These are phyloP conservation scores for Colletotrichum sp. DNA, from an alignment of 2,329 filamentous ascomycete genomes.

Conservation along the genomic window DNA sequence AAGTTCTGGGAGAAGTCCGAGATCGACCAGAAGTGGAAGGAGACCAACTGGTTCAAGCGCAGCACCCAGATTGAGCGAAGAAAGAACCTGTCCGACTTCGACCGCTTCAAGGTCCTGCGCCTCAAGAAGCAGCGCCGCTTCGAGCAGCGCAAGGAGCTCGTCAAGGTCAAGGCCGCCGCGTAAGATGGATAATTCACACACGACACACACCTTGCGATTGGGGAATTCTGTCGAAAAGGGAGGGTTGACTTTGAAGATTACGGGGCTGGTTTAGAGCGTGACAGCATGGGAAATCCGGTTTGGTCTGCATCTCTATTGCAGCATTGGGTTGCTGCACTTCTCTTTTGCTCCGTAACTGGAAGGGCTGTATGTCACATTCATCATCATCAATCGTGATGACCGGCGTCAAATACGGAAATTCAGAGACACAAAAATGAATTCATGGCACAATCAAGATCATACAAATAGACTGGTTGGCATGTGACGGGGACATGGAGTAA, in stretches of 20 bases:
- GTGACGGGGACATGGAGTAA: constrained; percentile 21
- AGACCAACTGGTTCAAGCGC: constrained; percentile 95
- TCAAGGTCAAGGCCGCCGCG: constrained; percentile 86
- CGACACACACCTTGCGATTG: constrained; percentile 10
- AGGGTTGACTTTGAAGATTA: constrained; percentile 21
- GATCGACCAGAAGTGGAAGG: constrained; percentile 92
- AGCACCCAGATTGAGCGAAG: constrained; percentile 83
- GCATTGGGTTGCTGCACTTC: constrained; percentile 62
- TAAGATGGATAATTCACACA: constrained; percentile 45
- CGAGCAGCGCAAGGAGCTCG: constrained; percentile 95
- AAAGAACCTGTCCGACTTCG: constrained; percentile 94
- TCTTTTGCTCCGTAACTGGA: constrained; percentile 60
- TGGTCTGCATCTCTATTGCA: constrained; percentile 52
- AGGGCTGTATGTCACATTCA: constrained; percentile 69
- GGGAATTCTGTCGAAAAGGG: constrained; percentile 14
- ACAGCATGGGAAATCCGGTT: constrained; percentile 37
- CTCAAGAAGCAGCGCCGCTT: constrained; percentile 99
- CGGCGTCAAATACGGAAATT: constrained; percentile 71
- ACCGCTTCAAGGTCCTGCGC: constrained; percentile 99
- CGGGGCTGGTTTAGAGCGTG: constrained; percentile 23
- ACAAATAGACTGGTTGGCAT: constrained; percentile 22
- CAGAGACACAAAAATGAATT: constrained; percentile 48
- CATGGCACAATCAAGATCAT: constrained; percentile 25
- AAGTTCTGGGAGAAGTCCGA: constrained; percentile 89
- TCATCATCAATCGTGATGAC: constrained; percentile 58